These are phyloP conservation scores for Spongospora subterranea DNA, from an alignment of 208 protist genomes.

Conservation along the genomic window DNA sequence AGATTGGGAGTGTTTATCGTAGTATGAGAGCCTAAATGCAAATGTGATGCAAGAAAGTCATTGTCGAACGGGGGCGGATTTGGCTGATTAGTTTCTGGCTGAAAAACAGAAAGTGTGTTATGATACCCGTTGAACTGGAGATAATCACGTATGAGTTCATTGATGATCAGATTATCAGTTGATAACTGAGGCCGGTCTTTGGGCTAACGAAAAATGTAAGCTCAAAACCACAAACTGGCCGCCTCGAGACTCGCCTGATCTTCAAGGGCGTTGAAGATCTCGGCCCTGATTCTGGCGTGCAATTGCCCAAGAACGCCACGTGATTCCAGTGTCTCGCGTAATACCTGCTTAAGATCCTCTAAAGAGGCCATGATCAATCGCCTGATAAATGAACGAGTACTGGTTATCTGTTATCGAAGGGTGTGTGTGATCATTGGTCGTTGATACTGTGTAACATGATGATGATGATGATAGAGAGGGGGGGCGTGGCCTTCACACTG, in stretches of 20 bases:
- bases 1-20: not conserved
- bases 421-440: too few relatives aligned
- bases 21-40: not conserved
- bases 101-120: constrained; percentile 84
- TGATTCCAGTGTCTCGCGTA: constrained; percentile 83
- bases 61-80: constrained; percentile 1
- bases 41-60: not conserved
- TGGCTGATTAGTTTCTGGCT: constrained; percentile 73
- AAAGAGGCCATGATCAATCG: constrained; percentile 55
- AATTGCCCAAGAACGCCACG: constrained; percentile 83
- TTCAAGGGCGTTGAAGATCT: constrained; percentile 82
- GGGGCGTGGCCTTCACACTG: too few relatives aligned
- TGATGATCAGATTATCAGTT: constrained; percentile 88
- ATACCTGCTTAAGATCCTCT: constrained; percentile 70
- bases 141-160: constrained; percentile 91
- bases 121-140: constrained; percentile 85
- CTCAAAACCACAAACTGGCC: not conserved
- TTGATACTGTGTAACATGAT: too few relatives aligned
- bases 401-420: too few relatives aligned
- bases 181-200: constrained; percentile 73
- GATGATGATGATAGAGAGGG: too few relatives aligned
- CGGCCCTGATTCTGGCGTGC: constrained; percentile 84
- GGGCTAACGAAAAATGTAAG: not conserved
- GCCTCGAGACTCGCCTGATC: constrained; percentile 67
- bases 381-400: too few relatives aligned